phyloP scores from a whole-genome alignment of 257 asterid species.

The Datura wrightii region DNA sequence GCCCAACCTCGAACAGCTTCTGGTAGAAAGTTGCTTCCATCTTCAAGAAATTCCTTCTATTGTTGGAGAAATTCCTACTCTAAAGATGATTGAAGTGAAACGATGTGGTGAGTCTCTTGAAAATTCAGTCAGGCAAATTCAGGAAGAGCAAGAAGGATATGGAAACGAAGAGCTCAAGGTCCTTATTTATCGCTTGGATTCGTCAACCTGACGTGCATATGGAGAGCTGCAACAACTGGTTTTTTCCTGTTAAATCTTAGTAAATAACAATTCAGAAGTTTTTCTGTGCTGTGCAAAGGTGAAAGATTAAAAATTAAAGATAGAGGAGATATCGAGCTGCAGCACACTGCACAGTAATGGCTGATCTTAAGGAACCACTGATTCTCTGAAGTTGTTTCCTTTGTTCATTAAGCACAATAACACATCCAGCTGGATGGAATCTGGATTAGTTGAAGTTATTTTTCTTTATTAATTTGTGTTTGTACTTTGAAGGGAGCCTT shows the following conservation, averaged over 20 bases:
- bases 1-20: background rate
- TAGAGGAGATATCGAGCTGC: background rate
- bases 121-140: slow-evolving; percentile 1
- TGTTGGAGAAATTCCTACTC: too few relatives aligned
- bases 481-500: too few relatives aligned
- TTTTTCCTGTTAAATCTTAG: background rate
- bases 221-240: background rate
- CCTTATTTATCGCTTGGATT: background rate
- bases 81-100: too few relatives aligned
- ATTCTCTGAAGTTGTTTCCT: too few relatives aligned
- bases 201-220: background rate
- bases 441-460: too few relatives aligned
- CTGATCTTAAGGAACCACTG: too few relatives aligned
- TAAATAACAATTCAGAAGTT: background rate
- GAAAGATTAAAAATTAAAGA: background rate
- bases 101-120: too few relatives aligned
- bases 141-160: background rate
- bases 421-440: too few relatives aligned
- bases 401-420: too few relatives aligned
- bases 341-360: background rate
- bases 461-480: too few relatives aligned
- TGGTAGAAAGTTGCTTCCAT: background rate
- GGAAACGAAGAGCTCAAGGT: background rate
- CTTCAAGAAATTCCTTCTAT: too few relatives aligned
- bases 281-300: background rate